A percentile compares a stretch with the other conserved stretches of the same genome.
Evolutionary conservation across 257 asterid species (phyloP).

Genomic region (Solanum tarapatanum): DNA sequence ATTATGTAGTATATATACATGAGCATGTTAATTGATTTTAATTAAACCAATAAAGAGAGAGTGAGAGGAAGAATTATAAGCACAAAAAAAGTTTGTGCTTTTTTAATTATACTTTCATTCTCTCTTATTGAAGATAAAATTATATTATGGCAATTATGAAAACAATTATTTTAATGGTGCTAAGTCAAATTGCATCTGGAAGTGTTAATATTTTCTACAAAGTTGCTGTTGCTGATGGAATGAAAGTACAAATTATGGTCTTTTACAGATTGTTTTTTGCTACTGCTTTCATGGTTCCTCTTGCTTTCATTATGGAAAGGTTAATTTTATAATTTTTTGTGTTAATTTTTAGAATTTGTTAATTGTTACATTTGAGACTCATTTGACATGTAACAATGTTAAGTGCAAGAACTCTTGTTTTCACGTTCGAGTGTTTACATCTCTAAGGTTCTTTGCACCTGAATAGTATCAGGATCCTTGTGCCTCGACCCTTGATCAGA

Average conservation of each 20-base stretch:
- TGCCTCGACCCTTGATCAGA: neutral
- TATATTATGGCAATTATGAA: neutral
- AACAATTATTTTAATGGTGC: constrained; percentile 9
- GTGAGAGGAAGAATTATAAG: neutral
- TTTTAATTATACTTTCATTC: neutral
- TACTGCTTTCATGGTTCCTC: constrained; percentile 17
- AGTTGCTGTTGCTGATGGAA: constrained; percentile 20
- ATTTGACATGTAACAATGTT: neutral
- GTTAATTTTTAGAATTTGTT: neutral
- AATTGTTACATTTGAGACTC: neutral
- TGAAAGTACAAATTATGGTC: constrained; percentile 11
- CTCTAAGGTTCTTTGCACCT: neutral
- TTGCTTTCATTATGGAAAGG: constrained; percentile 25
- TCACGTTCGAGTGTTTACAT: neutral
- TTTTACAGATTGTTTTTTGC: constrained; percentile 17
- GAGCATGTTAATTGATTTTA: neutral
- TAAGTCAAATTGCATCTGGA: constrained; percentile 9
- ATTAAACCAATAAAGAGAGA: neutral
- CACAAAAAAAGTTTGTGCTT: neutral
- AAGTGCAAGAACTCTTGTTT: neutral
- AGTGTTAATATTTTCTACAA: constrained; percentile 16
- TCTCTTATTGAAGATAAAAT: neutral
- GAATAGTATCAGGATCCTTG: neutral
- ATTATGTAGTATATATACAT: neutral
- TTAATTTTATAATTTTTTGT: neutral